These are phyloP conservation scores for Lentinus brumalis DNA, from an alignment of 768 basidiomycete genomes.

Conservation along the genomic window DNA sequence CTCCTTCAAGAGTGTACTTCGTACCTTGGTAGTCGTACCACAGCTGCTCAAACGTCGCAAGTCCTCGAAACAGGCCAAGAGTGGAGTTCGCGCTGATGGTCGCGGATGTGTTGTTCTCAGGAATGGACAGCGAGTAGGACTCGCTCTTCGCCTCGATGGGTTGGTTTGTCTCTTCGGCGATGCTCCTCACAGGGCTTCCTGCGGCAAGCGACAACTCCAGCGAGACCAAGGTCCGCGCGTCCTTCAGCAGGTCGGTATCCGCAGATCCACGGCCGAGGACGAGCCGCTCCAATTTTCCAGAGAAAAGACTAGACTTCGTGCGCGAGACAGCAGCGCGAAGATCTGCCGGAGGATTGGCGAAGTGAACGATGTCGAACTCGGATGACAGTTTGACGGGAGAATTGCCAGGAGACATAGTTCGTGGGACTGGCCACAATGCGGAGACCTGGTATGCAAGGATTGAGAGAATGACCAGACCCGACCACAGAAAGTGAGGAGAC, in stretches of 20 bases:
- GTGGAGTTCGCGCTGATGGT: slow-evolving; percentile 46
- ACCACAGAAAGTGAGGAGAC: too few species aligned
- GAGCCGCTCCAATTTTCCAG: slow-evolving; percentile 42
- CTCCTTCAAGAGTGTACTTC: slow-evolving; percentile 43
- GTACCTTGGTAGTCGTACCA: slow-evolving; percentile 42
- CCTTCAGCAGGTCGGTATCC: slow-evolving; percentile 30
- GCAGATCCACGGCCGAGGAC: slow-evolving; percentile 42
- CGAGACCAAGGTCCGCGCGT: slow-evolving; percentile 28
- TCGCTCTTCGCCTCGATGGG: slow-evolving; percentile 44
- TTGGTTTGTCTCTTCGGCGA: slow-evolving; percentile 38
- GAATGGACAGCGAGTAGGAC: slow-evolving; percentile 44
- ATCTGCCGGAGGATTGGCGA: slow-evolving; percentile 37
- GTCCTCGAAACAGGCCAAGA: slow-evolving; percentile 52
- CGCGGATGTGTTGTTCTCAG: slow-evolving; percentile 37
- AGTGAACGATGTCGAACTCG: slow-evolving; percentile 48
- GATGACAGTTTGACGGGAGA: slow-evolving; percentile 40
- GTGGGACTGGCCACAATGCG: slow-evolving; percentile 36
- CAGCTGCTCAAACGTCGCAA: slow-evolving; percentile 58
- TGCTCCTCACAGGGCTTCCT: slow-evolving; percentile 26
- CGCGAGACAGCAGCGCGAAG: slow-evolving; percentile 36
- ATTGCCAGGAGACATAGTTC: slow-evolving; percentile 25
- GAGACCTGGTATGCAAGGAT: not conserved
- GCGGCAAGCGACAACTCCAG: slow-evolving; percentile 31
- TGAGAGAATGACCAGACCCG: too few species aligned
- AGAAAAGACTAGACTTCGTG: slow-evolving; percentile 33